Base-by-base conservation (phyloP, 2,329 filamentous ascomycete species). In the Colletotrichum sp. region DNA sequence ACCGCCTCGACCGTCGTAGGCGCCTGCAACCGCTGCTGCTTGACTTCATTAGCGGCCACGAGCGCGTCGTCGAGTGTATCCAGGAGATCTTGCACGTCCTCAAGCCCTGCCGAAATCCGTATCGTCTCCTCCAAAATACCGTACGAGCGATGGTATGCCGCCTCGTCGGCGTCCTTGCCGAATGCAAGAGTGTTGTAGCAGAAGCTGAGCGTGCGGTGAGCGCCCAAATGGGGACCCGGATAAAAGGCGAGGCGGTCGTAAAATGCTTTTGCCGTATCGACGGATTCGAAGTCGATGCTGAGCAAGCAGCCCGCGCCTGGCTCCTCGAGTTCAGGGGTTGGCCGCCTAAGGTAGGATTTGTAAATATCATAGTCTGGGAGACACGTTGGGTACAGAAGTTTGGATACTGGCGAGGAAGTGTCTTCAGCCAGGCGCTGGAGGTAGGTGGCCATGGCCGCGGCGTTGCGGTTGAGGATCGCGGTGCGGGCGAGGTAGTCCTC, bases 241-340 rank as follows among this genome's bases (percentile, higher is more conserved):
- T 89, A 88, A 72, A 90, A 85, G 16, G 87, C 83, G 7, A 89
- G 80, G 32, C 81, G 82, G 72, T 92, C 85, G 78, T 90, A 91
- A 76, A 92, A 92, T 1, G 86, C 85, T 5, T 77, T 80, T 1
- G 89, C 85, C 0, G 82, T 75, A 6, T 83, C 83, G 0, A 87
- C 75, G n/a, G 79, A 83, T 13, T 84, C 81, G 63, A 92, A 89
- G 60, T 91, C 88, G 32, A 92, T 82, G 10, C 83, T 88, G 16
- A 92, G 80, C 2, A 92, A 86, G 78, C 89, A 91, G 4, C 90
- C 90, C 78, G 91, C 90, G 0, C 90, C 90, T 0, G 90, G 89
- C 1, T 80, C 79, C 7, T 83, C 85, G 71, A 91, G 87, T 2
- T 90, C 89, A 0, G 82, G 59, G 0, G 88, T 84, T 8, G 83